phyloP scores from a whole-genome alignment of 2,329 filamentous ascomycete genomes.

The Ascocoryne sarcoides region DNA sequence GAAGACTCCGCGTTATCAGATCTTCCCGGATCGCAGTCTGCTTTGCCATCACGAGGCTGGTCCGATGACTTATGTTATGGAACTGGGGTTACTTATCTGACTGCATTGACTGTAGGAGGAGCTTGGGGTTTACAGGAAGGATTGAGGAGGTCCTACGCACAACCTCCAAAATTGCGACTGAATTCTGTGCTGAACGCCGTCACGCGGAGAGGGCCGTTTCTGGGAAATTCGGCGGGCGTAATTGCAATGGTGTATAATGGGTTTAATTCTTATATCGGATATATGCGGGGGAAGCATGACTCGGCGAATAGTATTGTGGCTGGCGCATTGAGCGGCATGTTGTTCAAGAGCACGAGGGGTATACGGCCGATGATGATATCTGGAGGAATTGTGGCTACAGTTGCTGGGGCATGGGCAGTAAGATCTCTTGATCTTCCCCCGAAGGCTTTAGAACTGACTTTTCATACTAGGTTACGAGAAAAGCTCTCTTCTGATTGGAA shows the following conservation, averaged over 20 bases:
- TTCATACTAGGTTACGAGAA: constrained; percentile 37
- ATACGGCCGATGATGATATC: constrained; percentile 90
- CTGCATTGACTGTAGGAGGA: constrained; percentile 78
- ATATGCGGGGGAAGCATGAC: constrained; percentile 77
- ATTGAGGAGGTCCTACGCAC: constrained; percentile 63
- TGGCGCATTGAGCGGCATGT: constrained; percentile 78
- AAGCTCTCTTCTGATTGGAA: constrained; percentile 36
- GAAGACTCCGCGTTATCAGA: constrained; percentile 86
- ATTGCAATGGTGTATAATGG: constrained; percentile 96
- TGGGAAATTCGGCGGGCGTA: constrained; percentile 93
- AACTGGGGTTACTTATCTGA: constrained; percentile 85
- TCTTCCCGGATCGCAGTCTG: constrained; percentile 75
- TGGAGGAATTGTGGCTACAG: constrained; percentile 74
- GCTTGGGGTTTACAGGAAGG: constrained; percentile 91
- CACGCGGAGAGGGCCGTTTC: constrained; percentile 83
- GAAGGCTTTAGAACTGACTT: constrained; percentile 14
- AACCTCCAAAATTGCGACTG: constrained; percentile 81
- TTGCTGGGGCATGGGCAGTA: constrained; percentile 88
- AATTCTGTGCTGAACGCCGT: constrained; percentile 94
- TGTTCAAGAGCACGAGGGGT: constrained; percentile 95
- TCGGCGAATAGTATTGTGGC: constrained; percentile 80
- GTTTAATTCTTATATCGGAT: constrained; percentile 75
- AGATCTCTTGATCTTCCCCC: constrained; percentile 32
- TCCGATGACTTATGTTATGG: constrained; percentile 98
- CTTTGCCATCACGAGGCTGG: constrained; percentile 91